Evolutionary conservation across 129 eudicot genomes (phyloP).

Genomic region (Chrysanthemum makinoi): DNA sequence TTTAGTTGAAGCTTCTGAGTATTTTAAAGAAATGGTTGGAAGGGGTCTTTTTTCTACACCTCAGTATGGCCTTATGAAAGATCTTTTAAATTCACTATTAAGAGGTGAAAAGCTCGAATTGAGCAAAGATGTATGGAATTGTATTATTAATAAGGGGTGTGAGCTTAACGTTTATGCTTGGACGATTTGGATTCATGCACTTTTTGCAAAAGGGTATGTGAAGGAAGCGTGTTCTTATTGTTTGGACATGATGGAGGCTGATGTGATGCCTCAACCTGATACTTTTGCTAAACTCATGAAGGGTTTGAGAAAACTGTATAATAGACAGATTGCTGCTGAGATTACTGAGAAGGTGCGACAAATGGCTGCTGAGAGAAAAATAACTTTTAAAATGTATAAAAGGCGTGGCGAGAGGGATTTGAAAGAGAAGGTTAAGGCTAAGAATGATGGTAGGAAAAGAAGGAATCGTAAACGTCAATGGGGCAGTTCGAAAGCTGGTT

Average conservation of each 20-base stretch:
- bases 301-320: slow-evolving; percentile 61
- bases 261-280: slow-evolving; percentile 75
- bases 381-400: slow-evolving; percentile 78
- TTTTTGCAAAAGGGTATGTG: slow-evolving; percentile 61
- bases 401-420: slow-evolving; percentile 75
- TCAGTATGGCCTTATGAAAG: slow-evolving; percentile 71
- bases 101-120: slow-evolving; percentile 62
- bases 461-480: slow-evolving; percentile 59
- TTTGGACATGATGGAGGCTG: slow-evolving; percentile 80
- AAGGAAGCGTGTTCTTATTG: slow-evolving; percentile 82
- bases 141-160: slow-evolving; percentile 62
- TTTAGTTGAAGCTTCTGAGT: slow-evolving; percentile 64
- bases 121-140: slow-evolving; percentile 69
- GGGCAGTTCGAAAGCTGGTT: slow-evolving; percentile 47
- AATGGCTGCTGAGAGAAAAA: slow-evolving; percentile 75
- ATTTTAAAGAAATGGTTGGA: slow-evolving; percentile 67
- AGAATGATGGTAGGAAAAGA: slow-evolving; percentile 63
- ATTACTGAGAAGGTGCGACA: slow-evolving; percentile 71
- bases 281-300: slow-evolving; percentile 77
- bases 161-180: slow-evolving; percentile 69
- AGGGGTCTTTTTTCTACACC: slow-evolving; percentile 63
- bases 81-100: slow-evolving; percentile 50
- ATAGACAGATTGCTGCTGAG: slow-evolving; percentile 73
- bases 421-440: slow-evolving; percentile 61
- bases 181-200: slow-evolving; percentile 88